These are phyloP conservation scores for Saksenaea vasiformis DNA, from an alignment of 371 early-diverging fungal genomes.

Conservation along the genomic window DNA sequence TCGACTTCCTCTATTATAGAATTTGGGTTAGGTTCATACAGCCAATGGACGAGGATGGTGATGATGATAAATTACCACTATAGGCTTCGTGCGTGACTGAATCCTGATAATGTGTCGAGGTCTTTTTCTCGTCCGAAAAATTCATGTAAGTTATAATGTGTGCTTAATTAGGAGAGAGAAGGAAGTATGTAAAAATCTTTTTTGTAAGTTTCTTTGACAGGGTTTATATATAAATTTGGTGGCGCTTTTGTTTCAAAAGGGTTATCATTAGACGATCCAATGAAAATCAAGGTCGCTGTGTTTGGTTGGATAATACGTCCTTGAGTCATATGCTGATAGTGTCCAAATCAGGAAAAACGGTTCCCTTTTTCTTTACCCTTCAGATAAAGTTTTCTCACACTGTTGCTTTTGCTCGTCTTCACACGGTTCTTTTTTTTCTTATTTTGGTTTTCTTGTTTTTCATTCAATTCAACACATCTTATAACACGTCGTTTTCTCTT, in stretches of 20 bases:
- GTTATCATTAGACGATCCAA: neutral
- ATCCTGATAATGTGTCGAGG: neutral
- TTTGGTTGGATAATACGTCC: conserved; percentile 5
- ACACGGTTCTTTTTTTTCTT: neutral
- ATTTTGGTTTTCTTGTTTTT: neutral
- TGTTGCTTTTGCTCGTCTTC: neutral
- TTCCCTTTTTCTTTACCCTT: neutral
- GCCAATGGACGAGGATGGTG: neutral
- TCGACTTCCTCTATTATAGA: conserved; percentile 15
- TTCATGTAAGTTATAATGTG: neutral
- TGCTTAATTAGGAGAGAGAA: neutral
- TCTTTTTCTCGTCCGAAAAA: neutral
- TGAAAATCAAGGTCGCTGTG: conserved; percentile 2
- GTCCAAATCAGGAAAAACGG: neutral
- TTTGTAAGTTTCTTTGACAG: neutral
- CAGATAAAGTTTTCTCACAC: conserved; percentile 4
- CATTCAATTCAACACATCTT: too few species aligned
- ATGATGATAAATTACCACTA: neutral
- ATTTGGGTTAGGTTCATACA: too few species aligned
- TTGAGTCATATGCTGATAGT: conserved; percentile 4
- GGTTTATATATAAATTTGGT: neutral
- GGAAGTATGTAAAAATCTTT: neutral
- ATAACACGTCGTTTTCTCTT: too few species aligned
- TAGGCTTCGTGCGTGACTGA: neutral
- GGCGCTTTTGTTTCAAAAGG: neutral